Evolutionary conservation across 352 stramenopile genomes (phyloP).

Genomic region (Pythium folliculosum): DNA sequence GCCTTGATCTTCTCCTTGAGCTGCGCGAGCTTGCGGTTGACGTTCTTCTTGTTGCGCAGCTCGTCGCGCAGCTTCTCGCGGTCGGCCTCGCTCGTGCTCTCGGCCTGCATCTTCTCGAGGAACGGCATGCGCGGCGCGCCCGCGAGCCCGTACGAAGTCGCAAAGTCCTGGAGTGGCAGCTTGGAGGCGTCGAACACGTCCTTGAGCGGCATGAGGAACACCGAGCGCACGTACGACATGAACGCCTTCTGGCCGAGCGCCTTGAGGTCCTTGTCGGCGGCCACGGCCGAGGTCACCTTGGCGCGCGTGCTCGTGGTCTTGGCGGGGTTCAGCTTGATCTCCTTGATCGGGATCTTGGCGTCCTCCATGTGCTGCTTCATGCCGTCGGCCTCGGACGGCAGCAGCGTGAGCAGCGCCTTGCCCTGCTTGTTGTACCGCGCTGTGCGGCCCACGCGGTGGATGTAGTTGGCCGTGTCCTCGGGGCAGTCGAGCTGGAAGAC

Average conservation of each 20-base stretch:
- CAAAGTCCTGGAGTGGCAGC: constrained; percentile 93
- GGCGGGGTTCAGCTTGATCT: constrained; percentile 96
- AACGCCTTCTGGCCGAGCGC: constrained; percentile 97
- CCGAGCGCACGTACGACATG: constrained; percentile 96
- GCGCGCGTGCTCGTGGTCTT: constrained; percentile 94
- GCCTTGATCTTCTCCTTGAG: constrained; percentile 98
- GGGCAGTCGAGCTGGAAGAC: constrained; percentile 97
- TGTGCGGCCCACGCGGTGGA: constrained; percentile 97
- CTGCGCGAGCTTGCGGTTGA: constrained; percentile 95
- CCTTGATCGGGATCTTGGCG: constrained; percentile 95
- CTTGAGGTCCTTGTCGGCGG: constrained; percentile 94
- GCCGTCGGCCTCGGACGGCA: constrained; percentile 89
- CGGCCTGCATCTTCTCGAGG: constrained; percentile 75
- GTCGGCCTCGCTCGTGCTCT: constrained; percentile 35
- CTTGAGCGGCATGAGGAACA: constrained; percentile 96
- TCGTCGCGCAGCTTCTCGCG: constrained; percentile 82
- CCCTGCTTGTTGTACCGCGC: constrained; percentile 95
- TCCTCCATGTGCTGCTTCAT: constrained; percentile 89
- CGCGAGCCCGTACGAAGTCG: constrained; percentile 92
- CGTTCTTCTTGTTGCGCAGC: constrained; percentile 95
- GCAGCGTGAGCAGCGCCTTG: constrained; percentile 91
- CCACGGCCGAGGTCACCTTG: constrained; percentile 92
- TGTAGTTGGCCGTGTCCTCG: constrained; percentile 98
- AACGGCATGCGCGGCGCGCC: constrained; percentile 93
- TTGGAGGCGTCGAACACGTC: constrained; percentile 92